Base-by-base conservation (phyloP, 805 yeast species). In the Pichia nanzhaoensis region DNA sequence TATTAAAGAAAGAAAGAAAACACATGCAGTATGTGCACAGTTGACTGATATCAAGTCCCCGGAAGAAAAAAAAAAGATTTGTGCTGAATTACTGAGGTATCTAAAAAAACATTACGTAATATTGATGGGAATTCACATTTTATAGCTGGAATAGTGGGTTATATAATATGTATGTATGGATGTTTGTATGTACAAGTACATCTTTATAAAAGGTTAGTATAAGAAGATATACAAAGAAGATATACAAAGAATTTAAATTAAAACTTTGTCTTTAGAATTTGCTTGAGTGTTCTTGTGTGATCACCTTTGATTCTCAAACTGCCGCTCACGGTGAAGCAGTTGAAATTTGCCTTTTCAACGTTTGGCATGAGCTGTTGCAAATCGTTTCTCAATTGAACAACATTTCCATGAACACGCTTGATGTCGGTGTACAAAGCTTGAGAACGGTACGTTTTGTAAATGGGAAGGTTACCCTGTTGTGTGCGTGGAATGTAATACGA, bases 401-500 rank as follows among this genome's bases (percentile, higher is more conserved):
- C 69, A 60, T 84, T 81, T 5, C 96, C 96, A 47, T 72, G 66
- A 41, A 88, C 72, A 48, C 77, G 76, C 59, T 84, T 79, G 22
- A 88, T 71, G 57, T 86, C 89, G 0, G 96, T 88, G 55, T 75
- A 74, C n/a, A 71, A 65, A 13, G 70, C 68, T 49, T 78, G 80
- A 49, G 78, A 76, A 59, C 80, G 85, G 50, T 71, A 63, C 50
- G 84, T 87, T 43, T 75, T 70, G 65, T 88, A 88, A 1, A 88
- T 84, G n/a, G 96, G 96, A 59, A 89, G 69, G 58, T 83, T 79
- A 4, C 91, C 88, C 39, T 67, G 70, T 14, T 73, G 64, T 7
- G 86, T 71, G 60, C 83, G 78, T 19, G 63, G 51, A 28, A 77
- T 57, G 55, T 54, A 58, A 54, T 77, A 77, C 38, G 65, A 63